Conservation (phyloP, 768 basidiomycete genomes). For the Russula compacta region DNA sequence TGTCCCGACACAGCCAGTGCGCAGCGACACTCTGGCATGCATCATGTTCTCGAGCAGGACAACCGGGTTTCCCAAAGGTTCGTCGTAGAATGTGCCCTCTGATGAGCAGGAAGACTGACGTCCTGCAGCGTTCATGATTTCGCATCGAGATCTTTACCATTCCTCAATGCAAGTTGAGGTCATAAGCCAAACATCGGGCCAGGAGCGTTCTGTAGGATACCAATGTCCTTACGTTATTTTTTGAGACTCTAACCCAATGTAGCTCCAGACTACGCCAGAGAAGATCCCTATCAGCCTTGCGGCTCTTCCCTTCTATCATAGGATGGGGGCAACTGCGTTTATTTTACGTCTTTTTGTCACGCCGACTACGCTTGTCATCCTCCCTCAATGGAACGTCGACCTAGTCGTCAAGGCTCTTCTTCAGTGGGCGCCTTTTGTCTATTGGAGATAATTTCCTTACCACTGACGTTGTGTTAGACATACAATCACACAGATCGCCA, state of each 20-base stretch:
- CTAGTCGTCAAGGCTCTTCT: too few relatives aligned
- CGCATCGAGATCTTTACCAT: constrained; percentile 50
- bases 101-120: background rate
- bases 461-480: too few relatives aligned
- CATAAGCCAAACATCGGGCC: constrained; percentile 23
- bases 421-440: too few relatives aligned
- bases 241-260: constrained; percentile 25
- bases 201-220: constrained; percentile 34
- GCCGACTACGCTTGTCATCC: too few relatives aligned
- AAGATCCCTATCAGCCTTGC: constrained; percentile 40
- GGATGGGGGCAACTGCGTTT: constrained; percentile 47
- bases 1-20: constrained; percentile 28
- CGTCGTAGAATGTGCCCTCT: background rate
- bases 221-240: background rate
- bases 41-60: constrained; percentile 74
- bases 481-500: too few relatives aligned
- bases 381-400: too few relatives aligned
- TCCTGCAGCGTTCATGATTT: constrained; percentile 55
- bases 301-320: constrained; percentile 60
- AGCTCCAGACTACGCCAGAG: constrained; percentile 33
- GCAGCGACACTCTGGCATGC: constrained; percentile 51
- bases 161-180: constrained; percentile 28
- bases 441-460: too few relatives aligned
- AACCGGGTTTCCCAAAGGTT: constrained; percentile 54
- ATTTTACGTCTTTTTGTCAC: too few relatives aligned